phyloP scores from a whole-genome alignment of 2,329 filamentous ascomycete genomes.

The Fusarium chlamydosporum region DNA sequence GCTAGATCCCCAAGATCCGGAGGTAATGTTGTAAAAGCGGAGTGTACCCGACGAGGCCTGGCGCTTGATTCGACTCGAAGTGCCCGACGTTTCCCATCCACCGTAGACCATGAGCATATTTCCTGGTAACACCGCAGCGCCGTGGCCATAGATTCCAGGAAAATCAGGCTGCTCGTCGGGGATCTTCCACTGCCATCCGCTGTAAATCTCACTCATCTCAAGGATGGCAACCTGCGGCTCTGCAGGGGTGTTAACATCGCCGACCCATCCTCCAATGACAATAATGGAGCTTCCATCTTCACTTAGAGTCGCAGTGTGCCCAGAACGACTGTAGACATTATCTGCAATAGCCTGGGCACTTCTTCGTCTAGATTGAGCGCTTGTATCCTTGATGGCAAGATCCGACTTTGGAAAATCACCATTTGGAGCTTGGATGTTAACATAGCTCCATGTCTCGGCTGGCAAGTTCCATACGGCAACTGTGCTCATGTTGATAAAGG shows the following conservation, averaged over 20 bases:
- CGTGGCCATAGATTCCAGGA: slow-evolving; percentile 73
- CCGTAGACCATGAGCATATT: slow-evolving; percentile 79
- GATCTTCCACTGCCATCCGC: slow-evolving; percentile 79
- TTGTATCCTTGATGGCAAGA: slow-evolving; percentile 62
- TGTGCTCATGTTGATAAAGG: slow-evolving; percentile 95
- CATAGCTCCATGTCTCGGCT: slow-evolving; percentile 87
- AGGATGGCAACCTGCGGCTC: slow-evolving; percentile 85
- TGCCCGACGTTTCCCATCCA: slow-evolving; percentile 68
- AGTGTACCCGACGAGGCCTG: slow-evolving; percentile 50
- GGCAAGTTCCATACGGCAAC: slow-evolving; percentile 89
- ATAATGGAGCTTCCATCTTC: slow-evolving; percentile 83
- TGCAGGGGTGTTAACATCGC: slow-evolving; percentile 80
- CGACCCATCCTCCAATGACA: slow-evolving; percentile 93
- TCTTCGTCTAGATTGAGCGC: slow-evolving; percentile 24
- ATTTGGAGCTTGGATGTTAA: slow-evolving; percentile 70
- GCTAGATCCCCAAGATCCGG: slow-evolving; percentile 65
- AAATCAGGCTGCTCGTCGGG: slow-evolving; percentile 65
- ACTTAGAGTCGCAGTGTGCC: slow-evolving; percentile 86
- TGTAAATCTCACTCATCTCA: slow-evolving; percentile 80
- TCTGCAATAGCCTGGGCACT: slow-evolving; percentile 49
- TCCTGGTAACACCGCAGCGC: slow-evolving; percentile 73
- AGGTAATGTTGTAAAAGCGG: slow-evolving; percentile 71
- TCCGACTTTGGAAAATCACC: slow-evolving; percentile 63
- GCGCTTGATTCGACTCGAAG: slow-evolving; percentile 55
- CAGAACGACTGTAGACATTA: slow-evolving; percentile 83